These are phyloP conservation scores for Papiliotrema laurentii DNA, from an alignment of 1,284 basidiomycete species.

Conservation along the genomic window DNA sequence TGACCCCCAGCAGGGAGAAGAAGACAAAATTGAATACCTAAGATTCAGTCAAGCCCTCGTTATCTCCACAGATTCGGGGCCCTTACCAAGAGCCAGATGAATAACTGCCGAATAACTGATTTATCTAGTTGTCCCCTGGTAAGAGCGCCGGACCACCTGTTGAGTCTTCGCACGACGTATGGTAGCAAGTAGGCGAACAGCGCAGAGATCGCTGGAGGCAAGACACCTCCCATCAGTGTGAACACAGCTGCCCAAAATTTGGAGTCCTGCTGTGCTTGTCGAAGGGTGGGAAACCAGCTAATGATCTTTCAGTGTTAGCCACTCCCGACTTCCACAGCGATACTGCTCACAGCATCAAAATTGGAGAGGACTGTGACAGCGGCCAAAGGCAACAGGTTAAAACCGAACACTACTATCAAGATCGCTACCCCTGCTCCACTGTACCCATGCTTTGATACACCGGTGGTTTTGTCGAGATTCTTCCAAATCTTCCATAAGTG, in stretches of 20 bases:
- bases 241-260: constrained; percentile 23
- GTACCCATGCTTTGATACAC: constrained; percentile 9
- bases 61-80: too few species aligned
- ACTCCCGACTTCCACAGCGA: neutral
- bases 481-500: constrained; percentile 20
- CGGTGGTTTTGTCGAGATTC: constrained; percentile 28
- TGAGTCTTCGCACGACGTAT: constrained; percentile 25
- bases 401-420: constrained; percentile 21
- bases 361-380: constrained; percentile 30
- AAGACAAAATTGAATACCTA: constrained; percentile 35
- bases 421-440: constrained; percentile 17
- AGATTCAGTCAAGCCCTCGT: too few species aligned
- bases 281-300: constrained; percentile 9
- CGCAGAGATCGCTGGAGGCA: constrained; percentile 26
- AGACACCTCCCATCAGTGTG: constrained; percentile 20
- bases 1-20: constrained; percentile 31
- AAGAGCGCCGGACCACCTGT: constrained; percentile 29
- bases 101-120: constrained; percentile 29
- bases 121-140: constrained; percentile 33
- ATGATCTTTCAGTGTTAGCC: neutral
- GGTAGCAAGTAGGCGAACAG: constrained; percentile 31
- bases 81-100: constrained; percentile 28
- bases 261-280: constrained; percentile 14
- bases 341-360: constrained; percentile 13
- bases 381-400: constrained; percentile 33